These are phyloP conservation scores for Nannochloropsis granulata DNA, from an alignment of 108 stramenopile species.

Conservation along the genomic window DNA sequence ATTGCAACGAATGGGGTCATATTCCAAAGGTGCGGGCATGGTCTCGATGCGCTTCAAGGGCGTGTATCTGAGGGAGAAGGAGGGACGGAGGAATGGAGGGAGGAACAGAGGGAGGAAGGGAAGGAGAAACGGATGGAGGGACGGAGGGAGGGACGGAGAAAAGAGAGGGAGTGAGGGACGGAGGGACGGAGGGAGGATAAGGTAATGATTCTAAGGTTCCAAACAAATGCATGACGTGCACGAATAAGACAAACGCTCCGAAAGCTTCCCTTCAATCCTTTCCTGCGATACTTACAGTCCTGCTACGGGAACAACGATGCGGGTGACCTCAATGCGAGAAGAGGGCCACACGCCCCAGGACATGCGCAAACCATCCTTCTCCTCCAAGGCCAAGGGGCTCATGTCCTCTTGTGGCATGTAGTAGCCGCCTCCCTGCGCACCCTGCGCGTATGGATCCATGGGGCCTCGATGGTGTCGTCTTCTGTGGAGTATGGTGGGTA, in stretches of 20 bases:
- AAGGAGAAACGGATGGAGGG: too few species aligned
- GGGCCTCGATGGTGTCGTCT: too few species aligned
- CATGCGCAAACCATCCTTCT: constrained; percentile 68
- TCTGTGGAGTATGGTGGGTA: too few species aligned
- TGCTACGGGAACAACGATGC: constrained; percentile 89
- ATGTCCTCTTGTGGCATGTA: neutral
- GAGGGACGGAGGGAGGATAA: too few species aligned
- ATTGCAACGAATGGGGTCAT: constrained; percentile 93
- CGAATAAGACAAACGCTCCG: too few species aligned
- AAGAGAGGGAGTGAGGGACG: too few species aligned
- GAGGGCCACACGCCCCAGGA: constrained; percentile 94
- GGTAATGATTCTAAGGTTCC: neutral
- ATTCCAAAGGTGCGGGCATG: constrained; percentile 70
- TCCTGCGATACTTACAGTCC: constrained; percentile 46
- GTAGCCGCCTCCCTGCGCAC: neutral
- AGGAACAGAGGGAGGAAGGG: too few species aligned
- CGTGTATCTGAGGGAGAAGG: constrained; percentile 48
- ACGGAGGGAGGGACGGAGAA: too few species aligned
- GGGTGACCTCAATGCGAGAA: constrained; percentile 79
- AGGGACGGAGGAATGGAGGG: neutral
- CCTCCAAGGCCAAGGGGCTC: constrained; percentile 25
- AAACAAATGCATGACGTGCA: neutral
- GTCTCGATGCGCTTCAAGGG: constrained; percentile 68
- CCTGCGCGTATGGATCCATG: neutral
- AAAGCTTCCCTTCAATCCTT: neutral